Percentiles rank a stretch among this genome's conserved stretches.
These are phyloP conservation scores for Sugiyamaella lignohabitans DNA, from an alignment of 805 yeast genomes.

Conservation along the genomic window DNA sequence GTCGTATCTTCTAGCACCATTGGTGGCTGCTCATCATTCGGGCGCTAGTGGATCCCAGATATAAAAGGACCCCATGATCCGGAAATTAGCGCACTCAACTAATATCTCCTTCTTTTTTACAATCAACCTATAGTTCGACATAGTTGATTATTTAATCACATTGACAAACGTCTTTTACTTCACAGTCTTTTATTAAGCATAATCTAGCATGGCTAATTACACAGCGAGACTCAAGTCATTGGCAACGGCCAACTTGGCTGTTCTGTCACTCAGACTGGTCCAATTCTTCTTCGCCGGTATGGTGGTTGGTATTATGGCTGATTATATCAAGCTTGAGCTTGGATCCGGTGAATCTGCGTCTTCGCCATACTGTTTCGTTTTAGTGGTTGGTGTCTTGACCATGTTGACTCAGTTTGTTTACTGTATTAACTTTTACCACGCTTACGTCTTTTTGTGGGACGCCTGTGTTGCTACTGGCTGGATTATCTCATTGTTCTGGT, in stretches of 20 bases:
- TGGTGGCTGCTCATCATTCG: no score
- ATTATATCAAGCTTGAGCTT: constrained; percentile 20
- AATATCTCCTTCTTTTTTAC: no score
- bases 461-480: constrained; percentile 20
- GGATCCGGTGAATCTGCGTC: constrained; percentile 17
- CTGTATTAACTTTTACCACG: constrained; percentile 23
- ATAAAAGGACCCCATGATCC: no score
- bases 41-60: no score
- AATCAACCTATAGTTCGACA: no score
- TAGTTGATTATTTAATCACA: no score
- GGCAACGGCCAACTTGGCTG: constrained; percentile 25
- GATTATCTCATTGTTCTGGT: constrained; percentile 23
- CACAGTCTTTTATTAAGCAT: no score
- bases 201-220: constrained; percentile 9
- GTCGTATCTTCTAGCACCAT: no score
- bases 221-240: constrained; percentile 17
- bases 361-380: constrained; percentile 23
- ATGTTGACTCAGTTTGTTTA: constrained; percentile 26
- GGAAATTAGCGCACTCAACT: no score
- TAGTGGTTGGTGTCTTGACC: constrained; percentile 22
- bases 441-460: constrained; percentile 23
- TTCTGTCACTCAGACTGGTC: constrained; percentile 23
- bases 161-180: no score
- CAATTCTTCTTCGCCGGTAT: constrained; percentile 29
- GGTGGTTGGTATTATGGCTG: constrained; percentile 24